Conservation (phyloP, 2,329 filamentous ascomycete genomes). For the Fusarium sp. region DNA sequence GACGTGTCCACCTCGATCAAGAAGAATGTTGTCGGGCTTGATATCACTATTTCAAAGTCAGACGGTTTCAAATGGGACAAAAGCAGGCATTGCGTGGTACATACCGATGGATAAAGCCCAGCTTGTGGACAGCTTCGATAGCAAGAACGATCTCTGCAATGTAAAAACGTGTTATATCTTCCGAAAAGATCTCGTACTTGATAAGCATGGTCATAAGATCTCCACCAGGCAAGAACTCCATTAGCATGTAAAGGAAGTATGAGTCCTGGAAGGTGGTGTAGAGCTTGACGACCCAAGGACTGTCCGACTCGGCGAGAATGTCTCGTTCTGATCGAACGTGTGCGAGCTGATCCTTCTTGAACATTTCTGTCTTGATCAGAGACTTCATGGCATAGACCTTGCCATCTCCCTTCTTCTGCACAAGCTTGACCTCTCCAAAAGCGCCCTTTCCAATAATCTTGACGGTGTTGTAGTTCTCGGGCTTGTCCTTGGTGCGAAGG, state of each 20-base stretch:
- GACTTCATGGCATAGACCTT: conserved; percentile 99
- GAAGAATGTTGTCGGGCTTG: conserved; percentile 98
- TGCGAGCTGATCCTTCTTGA: conserved; percentile 97
- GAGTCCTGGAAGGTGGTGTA: conserved; percentile 98
- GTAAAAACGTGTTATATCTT: conserved; percentile 98
- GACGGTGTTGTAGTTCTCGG: conserved; percentile 93
- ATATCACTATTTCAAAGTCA: conserved; percentile 79
- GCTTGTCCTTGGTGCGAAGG: conserved; percentile 90
- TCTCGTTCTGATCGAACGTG: conserved; percentile 98
- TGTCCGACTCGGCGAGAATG: conserved; percentile 98
- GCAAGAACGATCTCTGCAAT: conserved; percentile 98
- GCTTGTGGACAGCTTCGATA: conserved; percentile 98
- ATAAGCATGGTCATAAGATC: conserved; percentile 99
- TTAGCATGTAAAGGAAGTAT: conserved; percentile 97
- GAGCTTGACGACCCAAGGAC: conserved; percentile 98
- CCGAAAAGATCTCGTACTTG: conserved; percentile 99
- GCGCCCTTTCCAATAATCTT: conserved; percentile 99
- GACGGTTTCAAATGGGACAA: conserved; percentile 10
- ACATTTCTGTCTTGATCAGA: conserved; percentile 99
- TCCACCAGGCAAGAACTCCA: conserved; percentile 98
- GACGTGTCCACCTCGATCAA: conserved; percentile 95
- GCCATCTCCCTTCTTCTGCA: conserved; percentile 94
- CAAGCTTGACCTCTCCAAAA: conserved; percentile 97
- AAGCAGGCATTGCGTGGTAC: conserved; percentile 49
- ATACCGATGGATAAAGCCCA: conserved; percentile 98